Conservation (phyloP, 1,139 yeast genomes). For the Saccharomyces hybrid region DNA sequence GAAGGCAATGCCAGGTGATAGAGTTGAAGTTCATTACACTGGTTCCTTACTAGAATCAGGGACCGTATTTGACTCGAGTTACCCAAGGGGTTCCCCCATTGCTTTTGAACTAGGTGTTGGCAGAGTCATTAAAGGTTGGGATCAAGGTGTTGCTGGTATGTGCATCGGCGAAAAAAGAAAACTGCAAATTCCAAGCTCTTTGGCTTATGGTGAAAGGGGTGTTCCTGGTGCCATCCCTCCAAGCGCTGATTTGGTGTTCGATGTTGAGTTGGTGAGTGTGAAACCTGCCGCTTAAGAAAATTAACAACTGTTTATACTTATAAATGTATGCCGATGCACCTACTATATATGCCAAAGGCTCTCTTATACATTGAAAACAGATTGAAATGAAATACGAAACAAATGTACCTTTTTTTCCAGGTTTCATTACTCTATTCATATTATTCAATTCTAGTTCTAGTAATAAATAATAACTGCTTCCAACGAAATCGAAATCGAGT, state of each 20-base stretch:
- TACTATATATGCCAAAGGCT: background rate
- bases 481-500: too few species aligned
- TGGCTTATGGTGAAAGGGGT: conserved; percentile 73
- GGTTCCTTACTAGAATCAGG: conserved; percentile 61
- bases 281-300: background rate
- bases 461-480: too few species aligned
- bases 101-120: conserved; percentile 65
- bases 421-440: background rate
- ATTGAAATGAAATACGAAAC: too few species aligned
- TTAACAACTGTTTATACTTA: too few species aligned
- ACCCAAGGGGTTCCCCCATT: conserved; percentile 57
- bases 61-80: conserved; percentile 67
- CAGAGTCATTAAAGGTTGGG: conserved; percentile 84
- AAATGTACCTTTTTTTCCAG: too few species aligned
- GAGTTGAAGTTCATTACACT: conserved; percentile 63
- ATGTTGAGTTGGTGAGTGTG: conserved; percentile 43
- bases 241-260: conserved; percentile 56
- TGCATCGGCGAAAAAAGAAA: conserved; percentile 83
- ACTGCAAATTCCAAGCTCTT: conserved; percentile 64
- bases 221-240: conserved; percentile 74
- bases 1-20: conserved; percentile 56
- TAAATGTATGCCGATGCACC: background rate
- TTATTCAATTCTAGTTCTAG: background rate
- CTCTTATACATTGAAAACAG: background rate
- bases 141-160: conserved; percentile 70